Evolutionary conservation across 345 rosid genomes (phyloP), one percentile per base, ranked within the genome.

Genomic region (Kernera saxatilis): DNA sequence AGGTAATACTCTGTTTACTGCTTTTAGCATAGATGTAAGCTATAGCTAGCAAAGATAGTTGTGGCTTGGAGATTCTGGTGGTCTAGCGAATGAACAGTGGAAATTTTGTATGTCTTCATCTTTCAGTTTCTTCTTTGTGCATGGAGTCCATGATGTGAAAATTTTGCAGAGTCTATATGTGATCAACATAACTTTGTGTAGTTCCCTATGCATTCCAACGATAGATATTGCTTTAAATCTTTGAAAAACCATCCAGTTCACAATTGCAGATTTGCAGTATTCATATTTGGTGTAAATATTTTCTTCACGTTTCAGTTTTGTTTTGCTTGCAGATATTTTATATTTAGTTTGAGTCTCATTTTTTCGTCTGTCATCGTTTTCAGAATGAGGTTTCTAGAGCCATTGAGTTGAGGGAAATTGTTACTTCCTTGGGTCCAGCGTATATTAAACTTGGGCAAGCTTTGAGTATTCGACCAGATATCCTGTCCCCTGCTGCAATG

Each of bases 341-440:
- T 36, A 13, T 22, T 30, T 3, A 15, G 35, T 53, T 37, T 37
- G 50, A 27, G 49, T 37, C 67, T 76, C 60, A 32, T 66, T 43
- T 56, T 56, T 59, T 50, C 3, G 17, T 60, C 46, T 67, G 17
- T 70, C 51, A 37, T 72, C 17, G 10, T 55, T 67, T 71, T 72
- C 85, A 93, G 98, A 93, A 93, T 83, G 97, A 93, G 83, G 96
- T 93, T 70, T 74, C 96, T 41, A 88, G 98, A 72, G 98, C 98
- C 54, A 93, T 90, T 75, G 98, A 93, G 76, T 52, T 93, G 69
- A 87, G 98, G 86, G 98, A 93, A 36, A 93, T 93, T 50, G 97
- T 93, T 17, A 93, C 98, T 62, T 90, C 98, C 12, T 80, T 93
- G 90, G 98, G 98, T 76, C 98, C 98, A 76, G 97, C 98, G 6